Conservation (phyloP, 1,284 basidiomycete genomes). For the Cystobasidium sp. region DNA sequence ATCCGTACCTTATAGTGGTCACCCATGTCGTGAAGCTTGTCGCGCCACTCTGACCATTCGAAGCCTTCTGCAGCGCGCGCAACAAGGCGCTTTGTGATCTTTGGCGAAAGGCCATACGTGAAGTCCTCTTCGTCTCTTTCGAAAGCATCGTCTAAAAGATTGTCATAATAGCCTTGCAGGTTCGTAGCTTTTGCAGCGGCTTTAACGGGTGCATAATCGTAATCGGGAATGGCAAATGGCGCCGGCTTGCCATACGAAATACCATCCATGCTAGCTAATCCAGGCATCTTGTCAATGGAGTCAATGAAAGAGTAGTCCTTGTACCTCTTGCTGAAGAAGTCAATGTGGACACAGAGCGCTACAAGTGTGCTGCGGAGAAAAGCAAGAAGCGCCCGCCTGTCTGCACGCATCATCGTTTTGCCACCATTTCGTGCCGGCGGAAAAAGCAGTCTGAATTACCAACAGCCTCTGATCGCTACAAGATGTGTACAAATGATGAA, state of each 20-base stretch:
- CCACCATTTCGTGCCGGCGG: no score
- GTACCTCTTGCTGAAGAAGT: neutral
- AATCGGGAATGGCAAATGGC: constrained; percentile 35
- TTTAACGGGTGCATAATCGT: constrained; percentile 26
- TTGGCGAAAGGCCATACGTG: constrained; percentile 39
- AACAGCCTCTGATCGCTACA: neutral
- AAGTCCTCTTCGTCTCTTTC: constrained; percentile 40
- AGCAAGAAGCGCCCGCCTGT: neutral
- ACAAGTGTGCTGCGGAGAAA: neutral
- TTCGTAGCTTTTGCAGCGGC: constrained; percentile 22
- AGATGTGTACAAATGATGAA: neutral
- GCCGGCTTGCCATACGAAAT: constrained; percentile 29
- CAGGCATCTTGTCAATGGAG: neutral
- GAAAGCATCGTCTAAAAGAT: constrained; percentile 31
- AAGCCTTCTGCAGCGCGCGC: constrained; percentile 25
- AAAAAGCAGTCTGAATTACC: neutral
- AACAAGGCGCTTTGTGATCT: constrained; percentile 29
- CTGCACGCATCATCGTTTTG: neutral
- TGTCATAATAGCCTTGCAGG: constrained; percentile 36
- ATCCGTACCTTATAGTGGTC: constrained; percentile 33
- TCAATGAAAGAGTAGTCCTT: neutral
- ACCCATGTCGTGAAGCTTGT: constrained; percentile 43
- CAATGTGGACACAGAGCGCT: neutral
- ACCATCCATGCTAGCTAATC: constrained; percentile 19
- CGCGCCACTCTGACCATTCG: constrained; percentile 33